Evolutionary conservation across 495 filamentous ascomycete species (phyloP), one percentile per base, ranked within the genome.

Genomic region (Penicillium soppii): DNA sequence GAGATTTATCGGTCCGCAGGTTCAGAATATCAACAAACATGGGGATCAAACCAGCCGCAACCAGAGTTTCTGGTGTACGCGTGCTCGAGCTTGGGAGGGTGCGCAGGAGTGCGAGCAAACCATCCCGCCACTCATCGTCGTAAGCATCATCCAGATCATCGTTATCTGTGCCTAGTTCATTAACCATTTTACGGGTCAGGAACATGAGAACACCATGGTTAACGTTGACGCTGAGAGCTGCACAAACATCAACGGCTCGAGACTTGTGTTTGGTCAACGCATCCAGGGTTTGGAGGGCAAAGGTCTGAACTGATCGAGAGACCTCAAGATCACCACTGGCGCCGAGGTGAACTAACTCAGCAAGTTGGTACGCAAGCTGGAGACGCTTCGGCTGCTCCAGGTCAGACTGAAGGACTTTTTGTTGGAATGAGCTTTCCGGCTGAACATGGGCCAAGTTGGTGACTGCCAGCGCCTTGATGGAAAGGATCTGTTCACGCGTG

Each of bases 121-220:
- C 84, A 58, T 91, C 87, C n/a, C 91, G 84, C 90, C 91, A 96
- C 58, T 92, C 83, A 58, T 95, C 90, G 42, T 83, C 74, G 46
- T 82, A 82, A 29, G 70, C 65, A 57, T 83, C 79, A 50, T 84
- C 81, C 9, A 74, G 70, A 10, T 72, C 71, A 33, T 82, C 75
- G 40, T 79, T 75, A 37, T 88, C 82, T 7, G 70, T 71, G 30
- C 76, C 79, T 68, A 97, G 82, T 53, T 90, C 87, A 19, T 86
- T 89, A 47, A 96, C 88, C 9, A 89, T 86, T 64, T 92, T 96
- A 41, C 92, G 84, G 26, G 96, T 84, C 50, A 95, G 77, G 63
- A 97, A 97, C 62, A 96, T 85, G n/a, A 99, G 79, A 13, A 97
- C 85, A 12, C 95, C 95, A 57, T 99, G 95, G 61, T 92, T 97